Evolutionary conservation across 257 asterid genomes (phyloP).

Genomic region (Fraxinus pennsylvanica): DNA sequence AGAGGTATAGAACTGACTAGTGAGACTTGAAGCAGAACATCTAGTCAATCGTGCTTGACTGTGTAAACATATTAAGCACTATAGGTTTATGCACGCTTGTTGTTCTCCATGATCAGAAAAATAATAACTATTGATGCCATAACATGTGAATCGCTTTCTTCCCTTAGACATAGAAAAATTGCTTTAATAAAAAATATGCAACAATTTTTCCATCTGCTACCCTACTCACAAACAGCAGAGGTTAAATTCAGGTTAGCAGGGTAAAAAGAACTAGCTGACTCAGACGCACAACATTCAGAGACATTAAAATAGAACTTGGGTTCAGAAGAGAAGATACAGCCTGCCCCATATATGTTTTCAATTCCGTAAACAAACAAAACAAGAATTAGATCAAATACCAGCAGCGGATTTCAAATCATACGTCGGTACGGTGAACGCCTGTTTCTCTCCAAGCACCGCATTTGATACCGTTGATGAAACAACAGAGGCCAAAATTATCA

Average conservation of each 20-base stretch:
- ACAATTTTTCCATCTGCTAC: conserved; percentile 1
- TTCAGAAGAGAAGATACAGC: conserved; percentile 21
- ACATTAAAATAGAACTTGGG: conserved; percentile 13
- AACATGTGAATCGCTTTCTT: neutral
- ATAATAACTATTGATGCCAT: conserved; percentile 6
- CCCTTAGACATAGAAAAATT: conserved; percentile 6
- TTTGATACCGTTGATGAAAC: conserved; percentile 95
- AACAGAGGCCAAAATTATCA: conserved; percentile 98
- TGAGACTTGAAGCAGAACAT: neutral
- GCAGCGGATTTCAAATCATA: conserved; percentile 99
- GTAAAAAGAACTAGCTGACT: too few species aligned
- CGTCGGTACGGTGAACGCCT: conserved; percentile 99
- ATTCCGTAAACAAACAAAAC: conserved; percentile 33
- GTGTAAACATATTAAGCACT: neutral
- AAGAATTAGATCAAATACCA: conserved; percentile 84
- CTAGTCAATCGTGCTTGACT: neutral
- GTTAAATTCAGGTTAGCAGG: too few species aligned
- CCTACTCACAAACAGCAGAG: neutral
- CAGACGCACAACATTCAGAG: conserved; percentile 3
- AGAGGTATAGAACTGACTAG: too few species aligned
- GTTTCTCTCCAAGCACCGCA: conserved; percentile 97
- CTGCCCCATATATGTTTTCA: conserved; percentile 19
- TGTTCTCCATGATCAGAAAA: neutral
- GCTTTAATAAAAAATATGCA: neutral
- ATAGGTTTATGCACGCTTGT: neutral